Conservation (phyloP, 2,329 filamentous ascomycete species). For the Dichotomopilus funicola region DNA sequence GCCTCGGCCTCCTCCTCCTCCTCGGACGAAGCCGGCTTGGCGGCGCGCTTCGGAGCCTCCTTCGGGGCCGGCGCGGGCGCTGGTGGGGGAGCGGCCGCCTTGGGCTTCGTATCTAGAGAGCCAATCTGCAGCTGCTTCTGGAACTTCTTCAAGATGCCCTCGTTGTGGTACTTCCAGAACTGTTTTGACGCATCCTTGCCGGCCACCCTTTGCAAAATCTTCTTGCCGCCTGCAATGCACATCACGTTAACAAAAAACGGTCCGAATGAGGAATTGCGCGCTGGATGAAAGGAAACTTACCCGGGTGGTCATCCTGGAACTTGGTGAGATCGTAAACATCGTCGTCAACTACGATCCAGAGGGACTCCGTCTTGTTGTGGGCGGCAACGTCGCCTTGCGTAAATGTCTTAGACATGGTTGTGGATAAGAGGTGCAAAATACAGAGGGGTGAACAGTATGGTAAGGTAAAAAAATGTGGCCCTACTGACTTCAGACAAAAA, state of each 20-base stretch:
- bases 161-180: constrained; percentile 76
- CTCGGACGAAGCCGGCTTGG: constrained; percentile 30
- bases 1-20: constrained; percentile 56
- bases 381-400: constrained; percentile 77
- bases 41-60: constrained; percentile 33
- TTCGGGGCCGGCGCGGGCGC: constrained; percentile 42
- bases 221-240: constrained; percentile 47
- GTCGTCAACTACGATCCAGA: constrained; percentile 88
- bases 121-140: constrained; percentile 69
- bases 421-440: background rate
- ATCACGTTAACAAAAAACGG: constrained; percentile 2
- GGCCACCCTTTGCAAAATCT: constrained; percentile 56
- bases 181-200: constrained; percentile 62
- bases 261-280: background rate
- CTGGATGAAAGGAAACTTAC: constrained; percentile 37
- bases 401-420: constrained; percentile 80
- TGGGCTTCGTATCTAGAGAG: constrained; percentile 82
- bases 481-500: background rate
- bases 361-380: constrained; percentile 79
- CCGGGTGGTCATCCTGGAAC: constrained; percentile 79
- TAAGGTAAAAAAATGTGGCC: background rate
- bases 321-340: constrained; percentile 94
- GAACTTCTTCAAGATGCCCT: constrained; percentile 84
- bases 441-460: background rate
- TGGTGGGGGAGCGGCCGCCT: constrained; percentile 49